Evolutionary conservation across 768 basidiomycete genomes (phyloP), one percentile per base, ranked within the genome.

Genomic region (Tubosaeta sp.): DNA sequence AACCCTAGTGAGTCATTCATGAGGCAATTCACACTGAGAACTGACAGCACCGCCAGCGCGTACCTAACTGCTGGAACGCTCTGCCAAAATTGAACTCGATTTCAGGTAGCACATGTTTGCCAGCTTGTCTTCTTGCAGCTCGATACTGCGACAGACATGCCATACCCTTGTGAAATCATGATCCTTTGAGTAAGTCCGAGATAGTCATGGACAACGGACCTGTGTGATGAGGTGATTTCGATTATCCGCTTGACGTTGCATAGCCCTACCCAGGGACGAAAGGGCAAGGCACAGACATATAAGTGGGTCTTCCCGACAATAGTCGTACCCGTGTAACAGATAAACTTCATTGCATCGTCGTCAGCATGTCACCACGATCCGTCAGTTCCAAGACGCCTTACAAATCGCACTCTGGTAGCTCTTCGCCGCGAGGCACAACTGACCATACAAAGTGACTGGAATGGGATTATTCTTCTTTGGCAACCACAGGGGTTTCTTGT

Each of bases 241-340:
- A 64, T 99, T 98, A 69, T 97, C 95, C 13, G 87, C 84, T 66
- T 97, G 94, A 18, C 94, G 79, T 57, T 94, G 90, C 86, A 92
- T 91, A 0, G 93, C 87, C 32, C 95, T 79, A 11, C 93, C 92
- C 41, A 96, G 73, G 19, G 90, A 96, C 0, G 90, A 84, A 41
- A 94, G 82, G 1, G 86, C 90, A 9, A 97, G 75, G 39, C 79
- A 82, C 5, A 98, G 73, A 62, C 88, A 94, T 21, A 96, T 76
- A 70, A 94, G 74, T 0, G 94, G 91, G 66, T 97, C 90, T 13
- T 90, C 75, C 0, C 82, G 86, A 53, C 82, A 84, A 59, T 90
- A 80, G 56, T 94, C 91, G 66, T 90, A 90, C 0, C 92, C 92
- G 59, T 92, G 87, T 41, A 97, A 69, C 30, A 94, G 72, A 63